Evolutionary conservation across 306 rosid species (phyloP).

Genomic region (Abrus pulchellus): DNA sequence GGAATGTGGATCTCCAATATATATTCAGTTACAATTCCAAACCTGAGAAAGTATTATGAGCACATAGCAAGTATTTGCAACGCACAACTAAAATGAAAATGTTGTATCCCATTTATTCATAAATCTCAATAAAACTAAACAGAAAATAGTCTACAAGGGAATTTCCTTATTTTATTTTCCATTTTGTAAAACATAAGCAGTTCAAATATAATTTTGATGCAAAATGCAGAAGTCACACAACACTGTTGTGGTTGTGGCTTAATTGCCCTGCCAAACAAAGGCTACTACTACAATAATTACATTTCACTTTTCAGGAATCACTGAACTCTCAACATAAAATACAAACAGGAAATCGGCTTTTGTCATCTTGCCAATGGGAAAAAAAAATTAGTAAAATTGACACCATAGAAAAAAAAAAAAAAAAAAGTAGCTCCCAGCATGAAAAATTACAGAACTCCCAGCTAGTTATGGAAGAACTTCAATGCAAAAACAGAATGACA

Average conservation of each 20-base stretch:
- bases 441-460: constrained; percentile 1
- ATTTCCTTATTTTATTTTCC: constrained; percentile 5
- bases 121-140: constrained; percentile 12
- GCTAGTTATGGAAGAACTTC: neutral
- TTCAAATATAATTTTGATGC: constrained; percentile 11
- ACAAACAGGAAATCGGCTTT: neutral
- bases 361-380: neutral
- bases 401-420: neutral
- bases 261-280: neutral
- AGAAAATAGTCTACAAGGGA: constrained; percentile 1
- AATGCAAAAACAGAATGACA: neutral
- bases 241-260: neutral
- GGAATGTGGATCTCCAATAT: constrained; percentile 12
- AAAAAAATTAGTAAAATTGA: constrained; percentile 22
- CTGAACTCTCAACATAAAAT: constrained; percentile 1
- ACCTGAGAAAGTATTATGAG: neutral
- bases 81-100: constrained; percentile 4
- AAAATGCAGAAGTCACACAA: constrained; percentile 8
- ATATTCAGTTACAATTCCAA: constrained; percentile 2
- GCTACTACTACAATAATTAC: neutral
- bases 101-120: constrained; percentile 14
- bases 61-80: neutral
- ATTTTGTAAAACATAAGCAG: neutral
- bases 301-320: constrained; percentile 2
- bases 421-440: constrained; percentile 22